Evolutionary conservation across 2,329 filamentous ascomycete genomes (phyloP).

Genomic region (Phaeomoniella chlamydospora): DNA sequence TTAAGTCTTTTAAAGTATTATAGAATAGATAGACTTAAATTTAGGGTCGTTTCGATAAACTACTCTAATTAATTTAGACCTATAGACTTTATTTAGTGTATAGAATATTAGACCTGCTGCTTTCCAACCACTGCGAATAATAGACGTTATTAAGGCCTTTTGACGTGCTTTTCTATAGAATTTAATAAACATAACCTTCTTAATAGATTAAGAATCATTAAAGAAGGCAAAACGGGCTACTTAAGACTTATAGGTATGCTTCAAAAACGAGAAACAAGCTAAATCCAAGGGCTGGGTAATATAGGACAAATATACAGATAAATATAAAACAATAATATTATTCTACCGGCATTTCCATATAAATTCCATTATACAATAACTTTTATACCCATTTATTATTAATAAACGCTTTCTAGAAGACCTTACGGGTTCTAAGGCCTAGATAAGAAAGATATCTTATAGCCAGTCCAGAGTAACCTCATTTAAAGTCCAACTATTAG

Average conservation of each 20-base stretch:
- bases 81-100: background rate
- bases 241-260: constrained; percentile 2
- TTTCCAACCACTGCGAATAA: background rate
- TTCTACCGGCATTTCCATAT: too few relatives aligned
- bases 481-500: constrained; percentile 11
- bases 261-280: constrained; percentile 6
- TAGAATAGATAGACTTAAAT: background rate
- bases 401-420: constrained; percentile 6
- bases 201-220: background rate
- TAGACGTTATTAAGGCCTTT: background rate
- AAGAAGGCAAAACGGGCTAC: background rate
- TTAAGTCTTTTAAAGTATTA: background rate
- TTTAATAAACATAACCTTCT: background rate
- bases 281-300: constrained; percentile 10
- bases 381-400: constrained; percentile 9
- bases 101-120: background rate
- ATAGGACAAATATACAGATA: constrained; percentile 12
- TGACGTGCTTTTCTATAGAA: background rate
- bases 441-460: constrained; percentile 7
- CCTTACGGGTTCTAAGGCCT: constrained; percentile 2
- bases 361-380: constrained; percentile 8
- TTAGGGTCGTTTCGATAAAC: background rate
- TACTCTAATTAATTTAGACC: background rate
- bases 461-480: constrained; percentile 8
- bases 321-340: constrained; percentile 8